Evolutionary conservation across 2,329 filamentous ascomycete genomes (phyloP), one percentile per base, ranked within the genome.

Genomic region (Xylariaceae sp.): DNA sequence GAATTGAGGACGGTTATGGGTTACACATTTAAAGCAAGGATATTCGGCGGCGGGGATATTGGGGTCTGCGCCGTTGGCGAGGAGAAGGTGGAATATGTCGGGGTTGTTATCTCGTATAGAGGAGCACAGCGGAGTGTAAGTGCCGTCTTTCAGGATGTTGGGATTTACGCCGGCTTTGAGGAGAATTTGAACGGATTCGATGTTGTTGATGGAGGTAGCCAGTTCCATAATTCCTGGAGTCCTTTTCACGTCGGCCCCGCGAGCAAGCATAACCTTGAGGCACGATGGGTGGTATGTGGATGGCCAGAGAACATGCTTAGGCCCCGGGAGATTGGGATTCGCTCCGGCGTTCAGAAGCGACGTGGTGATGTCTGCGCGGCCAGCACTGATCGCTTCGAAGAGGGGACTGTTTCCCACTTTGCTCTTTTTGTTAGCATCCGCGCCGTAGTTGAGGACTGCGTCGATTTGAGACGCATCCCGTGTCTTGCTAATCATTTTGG

Each of bases 291-390:
- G 76, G 67, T 83, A 81, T 0, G 78, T 79, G 0, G 84, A 75
- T 2, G 83, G 82, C 85, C 85, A 86, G 19, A 89, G 75, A 68
- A 84, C 80, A 69, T 88, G 82, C 66, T 87, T 86, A 11, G 84
- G 84, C 1, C 82, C 84, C 1, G 86, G 86, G 6, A 88, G 71
- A 63, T 89, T 89, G 9, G 84, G 79, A 60, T 88, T 79, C 2
- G 86, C 86, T 3, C 80, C 78, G 49, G 84, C 76, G 47, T 87
- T 75, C 2, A 84, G 57, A n/a, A 59, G 55, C 11, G 50, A 14
- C 2, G 69, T 73, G 53, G 86, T 78, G 1, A 86, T 72, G 52
- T 87, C 83, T 45, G 77, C 69, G 6, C 84, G 76, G 11, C 75
- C 76, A 16, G 72, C 71, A 45, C 76, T 74, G 47, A 88, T 83